Percentiles rank a stretch among this genome's conserved stretches.
Evolutionary conservation across 176 grass and related monocot genomes (phyloP).

Genomic region (Oryza punctata): DNA sequence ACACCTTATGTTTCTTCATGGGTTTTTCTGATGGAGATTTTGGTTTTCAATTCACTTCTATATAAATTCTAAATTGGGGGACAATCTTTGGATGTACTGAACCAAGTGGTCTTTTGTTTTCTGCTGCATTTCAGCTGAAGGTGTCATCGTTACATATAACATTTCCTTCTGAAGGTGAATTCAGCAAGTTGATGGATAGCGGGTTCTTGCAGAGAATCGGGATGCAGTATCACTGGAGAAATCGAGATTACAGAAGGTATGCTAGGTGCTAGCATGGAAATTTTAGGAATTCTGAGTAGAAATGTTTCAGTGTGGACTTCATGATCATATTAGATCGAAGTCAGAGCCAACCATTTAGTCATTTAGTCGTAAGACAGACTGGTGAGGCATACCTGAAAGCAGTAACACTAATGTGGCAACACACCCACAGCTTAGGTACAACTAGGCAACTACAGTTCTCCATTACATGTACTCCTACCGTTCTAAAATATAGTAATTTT

Average conservation of each 20-base stretch:
- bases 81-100: constrained; percentile 2
- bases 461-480: not conserved
- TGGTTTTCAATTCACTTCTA: not conserved
- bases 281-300: constrained; percentile 15
- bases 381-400: constrained; percentile 8
- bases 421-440: constrained; percentile 1
- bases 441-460: not conserved
- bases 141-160: constrained; percentile 91
- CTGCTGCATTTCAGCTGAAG: constrained; percentile 62
- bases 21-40: constrained; percentile 20
- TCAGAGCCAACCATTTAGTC: not conserved
- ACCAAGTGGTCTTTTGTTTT: constrained; percentile 21
- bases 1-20: constrained; percentile 6
- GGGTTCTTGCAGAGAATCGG: constrained; percentile 81
- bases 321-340: constrained; percentile 13
- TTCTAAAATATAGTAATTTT: no score
- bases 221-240: constrained; percentile 97
- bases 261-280: constrained; percentile 35
- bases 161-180: constrained; percentile 96
- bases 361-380: constrained; percentile 5
- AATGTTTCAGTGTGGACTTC: constrained; percentile 21
- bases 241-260: constrained; percentile 88
- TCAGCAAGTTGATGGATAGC: constrained; percentile 70
- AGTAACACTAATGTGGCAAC: constrained; percentile 1
- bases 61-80: constrained; percentile 5